Base-by-base conservation (phyloP, 164 flowering plant species). In the Aristolochia californica region DNA sequence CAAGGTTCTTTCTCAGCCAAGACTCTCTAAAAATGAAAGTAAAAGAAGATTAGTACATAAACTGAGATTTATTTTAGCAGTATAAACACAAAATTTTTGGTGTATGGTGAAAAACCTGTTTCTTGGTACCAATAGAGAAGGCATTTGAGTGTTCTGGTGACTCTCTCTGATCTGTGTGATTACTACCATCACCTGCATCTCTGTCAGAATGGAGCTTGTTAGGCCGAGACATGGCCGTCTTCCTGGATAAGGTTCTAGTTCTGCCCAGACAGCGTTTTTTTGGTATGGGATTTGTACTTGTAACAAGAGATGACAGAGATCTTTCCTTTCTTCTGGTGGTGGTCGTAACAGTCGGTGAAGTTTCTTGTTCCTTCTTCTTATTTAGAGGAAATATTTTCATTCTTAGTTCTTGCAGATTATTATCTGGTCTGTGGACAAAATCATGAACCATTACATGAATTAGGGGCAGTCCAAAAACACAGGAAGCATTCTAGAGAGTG, bases 281-380 rank as follows among this genome's bases (percentile, higher is more conserved):
- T 25, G 48, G 20, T 13, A 22, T 34, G 17, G 58, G 58, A 56
- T 15, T 25, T 48, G 61, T 56, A 38, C 47, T 53, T 38, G 28
- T 61, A 25, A 52, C 62, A 52, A 61, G 61, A 43, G 70, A 61
- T 52, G 70, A 51, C 34, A 67, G 51, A 21, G 59, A 61, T 52
- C 45, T 58, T 61, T 67, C 28, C 48, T 50, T 57, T 45, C 47
- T 62, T 56, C 54, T 60, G 43, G 52, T 21, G 1, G 56, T 23
- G 44, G 34, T 44, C 13, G 28, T 27, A 1, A 43, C n/a, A 44
- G 51, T 26, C 21, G 53, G 7, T 44, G 15, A 18, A 48, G 5
- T 22, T 43, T 66, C 63, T 18, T 20, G 2, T 16, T 60, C 61
- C 56, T 61, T 55, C 45, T 47, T 18, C 26, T 57, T 57, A 61